Evolutionary conservation across 768 basidiomycete species (phyloP).

Genomic region (Cystobasidium ongulense): DNA sequence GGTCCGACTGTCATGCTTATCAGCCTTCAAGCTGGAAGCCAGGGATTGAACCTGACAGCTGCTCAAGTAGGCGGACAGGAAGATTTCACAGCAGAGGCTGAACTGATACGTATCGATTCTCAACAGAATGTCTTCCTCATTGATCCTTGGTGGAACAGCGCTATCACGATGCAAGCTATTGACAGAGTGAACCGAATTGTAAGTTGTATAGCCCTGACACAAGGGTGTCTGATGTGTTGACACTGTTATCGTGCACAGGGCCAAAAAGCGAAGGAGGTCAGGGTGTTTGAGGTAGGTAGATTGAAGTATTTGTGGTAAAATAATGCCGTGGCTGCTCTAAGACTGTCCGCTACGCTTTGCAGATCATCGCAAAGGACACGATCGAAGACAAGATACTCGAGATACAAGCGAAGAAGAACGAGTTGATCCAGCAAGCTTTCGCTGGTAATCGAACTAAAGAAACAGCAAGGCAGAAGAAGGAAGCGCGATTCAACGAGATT

Average conservation of each 20-base stretch:
- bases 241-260: background rate
- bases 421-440: constrained; percentile 36
- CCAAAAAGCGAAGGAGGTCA: background rate
- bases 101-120: background rate
- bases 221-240: background rate
- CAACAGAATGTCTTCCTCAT: constrained; percentile 38
- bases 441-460: constrained; percentile 19
- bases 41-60: constrained; percentile 40
- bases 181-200: constrained; percentile 42
- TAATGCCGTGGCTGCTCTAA: too few relatives aligned
- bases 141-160: constrained; percentile 42
- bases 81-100: background rate
- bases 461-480: constrained; percentile 24
- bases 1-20: constrained; percentile 41
- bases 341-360: constrained; percentile 32
- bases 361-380: constrained; percentile 40
- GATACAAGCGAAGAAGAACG: constrained; percentile 40
- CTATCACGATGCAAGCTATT: constrained; percentile 41
- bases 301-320: background rate
- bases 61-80: background rate
- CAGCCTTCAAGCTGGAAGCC: constrained; percentile 39
- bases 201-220: background rate
- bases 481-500: constrained; percentile 20
- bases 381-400: constrained; percentile 40
- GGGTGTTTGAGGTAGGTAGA: background rate